Conservation (phyloP, 805 yeast species). For the Sugiyamaella smithiae region DNA sequence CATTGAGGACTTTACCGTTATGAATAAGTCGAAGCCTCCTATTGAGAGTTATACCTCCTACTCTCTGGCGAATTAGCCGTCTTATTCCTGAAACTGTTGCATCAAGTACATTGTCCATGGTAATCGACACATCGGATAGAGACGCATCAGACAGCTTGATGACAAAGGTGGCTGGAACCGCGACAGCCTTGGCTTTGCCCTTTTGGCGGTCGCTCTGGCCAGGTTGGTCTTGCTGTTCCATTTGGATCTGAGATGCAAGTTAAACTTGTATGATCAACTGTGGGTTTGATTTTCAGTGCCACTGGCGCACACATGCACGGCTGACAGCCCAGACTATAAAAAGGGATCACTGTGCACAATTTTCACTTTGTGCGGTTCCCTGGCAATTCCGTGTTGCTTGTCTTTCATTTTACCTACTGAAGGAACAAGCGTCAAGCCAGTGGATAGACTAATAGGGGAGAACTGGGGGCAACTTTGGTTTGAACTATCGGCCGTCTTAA, state of each 20-base stretch:
- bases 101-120: conserved; percentile 33
- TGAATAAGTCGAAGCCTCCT: conserved; percentile 62
- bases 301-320: no score
- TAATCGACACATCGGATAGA: conserved; percentile 42
- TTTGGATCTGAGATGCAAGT: no score
- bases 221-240: neutral
- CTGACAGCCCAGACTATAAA: neutral
- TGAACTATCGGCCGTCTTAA: conserved; percentile 50
- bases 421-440: conserved; percentile 59
- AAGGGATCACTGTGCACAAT: conserved; percentile 12
- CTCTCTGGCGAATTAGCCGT: conserved; percentile 40
- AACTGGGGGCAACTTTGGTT: conserved; percentile 34
- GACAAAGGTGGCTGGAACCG: conserved; percentile 24
- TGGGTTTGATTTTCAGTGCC: neutral
- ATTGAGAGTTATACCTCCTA: conserved; percentile 37
- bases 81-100: conserved; percentile 43
- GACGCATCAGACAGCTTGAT: conserved; percentile 48
- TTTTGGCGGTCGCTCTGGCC: conserved; percentile 4
- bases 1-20: conserved; percentile 63
- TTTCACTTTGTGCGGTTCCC: conserved; percentile 61
- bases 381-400: conserved; percentile 76
- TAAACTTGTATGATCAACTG: neutral
- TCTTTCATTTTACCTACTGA: conserved; percentile 37
- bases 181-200: conserved; percentile 5
- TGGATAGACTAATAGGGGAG: conserved; percentile 15